Percentiles rank a stretch among this genome's conserved stretches.
These are phyloP conservation scores for Gracilaria gracilis DNA, from an alignment of 23 red algal genomes.

Conservation along the genomic window DNA sequence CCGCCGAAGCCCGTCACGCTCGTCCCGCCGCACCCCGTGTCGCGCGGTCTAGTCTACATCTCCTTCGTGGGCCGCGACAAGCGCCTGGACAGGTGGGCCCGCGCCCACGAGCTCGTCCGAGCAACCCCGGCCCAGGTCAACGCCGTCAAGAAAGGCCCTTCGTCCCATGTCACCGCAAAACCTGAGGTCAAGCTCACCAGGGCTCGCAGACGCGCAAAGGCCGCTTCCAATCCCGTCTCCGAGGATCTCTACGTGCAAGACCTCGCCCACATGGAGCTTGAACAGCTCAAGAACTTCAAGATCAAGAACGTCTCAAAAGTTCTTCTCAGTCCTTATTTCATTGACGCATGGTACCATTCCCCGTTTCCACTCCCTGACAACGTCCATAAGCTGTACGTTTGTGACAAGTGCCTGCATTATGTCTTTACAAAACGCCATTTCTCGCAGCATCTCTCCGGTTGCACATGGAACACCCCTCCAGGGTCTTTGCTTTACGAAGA, in stretches of 20 bases:
- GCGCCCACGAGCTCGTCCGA: constrained; percentile 32
- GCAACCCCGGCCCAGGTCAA: constrained; percentile 10
- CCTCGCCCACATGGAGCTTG: constrained; percentile 47
- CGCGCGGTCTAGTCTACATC: constrained; percentile 57
- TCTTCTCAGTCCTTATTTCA: constrained; percentile 67
- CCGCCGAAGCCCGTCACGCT: background rate
- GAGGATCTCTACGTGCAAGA: constrained; percentile 40
- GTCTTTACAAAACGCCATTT: constrained; percentile 12
- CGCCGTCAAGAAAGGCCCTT: background rate
- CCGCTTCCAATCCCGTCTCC: constrained; percentile 60
- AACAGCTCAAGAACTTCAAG: constrained; percentile 58
- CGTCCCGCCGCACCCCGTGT: constrained; percentile 39
- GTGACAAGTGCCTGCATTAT: constrained; percentile 79
- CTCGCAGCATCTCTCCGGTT: constrained; percentile 50
- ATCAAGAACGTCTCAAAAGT: constrained; percentile 81
- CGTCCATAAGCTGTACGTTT: constrained; percentile 66
- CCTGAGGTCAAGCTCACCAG: constrained; percentile 54
- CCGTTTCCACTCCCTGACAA: constrained; percentile 69
- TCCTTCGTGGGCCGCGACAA: constrained; percentile 73
- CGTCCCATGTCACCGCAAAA: background rate
- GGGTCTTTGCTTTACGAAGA: constrained; percentile 76
- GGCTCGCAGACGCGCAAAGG: constrained; percentile 40
- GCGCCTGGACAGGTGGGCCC: constrained; percentile 85
- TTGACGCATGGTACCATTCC: constrained; percentile 87
- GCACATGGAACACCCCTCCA: constrained; percentile 65